phyloP scores from a whole-genome alignment of 1,284 basidiomycete genomes.

The Megacollybia platyphylla region DNA sequence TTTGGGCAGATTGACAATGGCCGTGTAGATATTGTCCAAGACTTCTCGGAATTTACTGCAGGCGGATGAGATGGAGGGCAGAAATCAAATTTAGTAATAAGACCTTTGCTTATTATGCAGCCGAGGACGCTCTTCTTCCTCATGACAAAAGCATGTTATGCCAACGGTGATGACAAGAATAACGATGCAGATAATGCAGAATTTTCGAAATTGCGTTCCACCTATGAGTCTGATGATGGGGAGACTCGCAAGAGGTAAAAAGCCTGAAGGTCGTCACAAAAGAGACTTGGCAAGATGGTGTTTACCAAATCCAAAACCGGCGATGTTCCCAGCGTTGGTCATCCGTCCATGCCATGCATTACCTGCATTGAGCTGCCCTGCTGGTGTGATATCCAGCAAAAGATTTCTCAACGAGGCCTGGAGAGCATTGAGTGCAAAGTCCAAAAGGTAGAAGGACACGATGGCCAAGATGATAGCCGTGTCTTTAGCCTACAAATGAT shows the following conservation, averaged over 20 bases:
- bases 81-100: neutral
- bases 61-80: neutral
- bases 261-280: conserved; percentile 36
- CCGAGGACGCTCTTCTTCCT: conserved; percentile 55
- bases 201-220: conserved; percentile 91
- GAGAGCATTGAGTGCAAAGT: conserved; percentile 90
- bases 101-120: conserved; percentile 29
- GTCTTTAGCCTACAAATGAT: conserved; percentile 38
- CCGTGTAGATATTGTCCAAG: conserved; percentile 62
- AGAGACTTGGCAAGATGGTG: neutral
- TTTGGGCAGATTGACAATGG: conserved; percentile 65
- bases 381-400: conserved; percentile 80
- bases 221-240: conserved; percentile 74
- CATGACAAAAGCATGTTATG: conserved; percentile 76
- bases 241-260: conserved; percentile 69
- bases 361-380: conserved; percentile 77
- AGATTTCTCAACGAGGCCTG: conserved; percentile 91
- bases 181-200: conserved; percentile 78
- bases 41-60: conserved; percentile 47
- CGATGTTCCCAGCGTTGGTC: conserved; percentile 89
- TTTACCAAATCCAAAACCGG: conserved; percentile 82
- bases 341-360: conserved; percentile 99
- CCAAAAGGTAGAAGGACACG: conserved; percentile 86
- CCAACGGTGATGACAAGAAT: conserved; percentile 75
- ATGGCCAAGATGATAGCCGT: conserved; percentile 80